phyloP scores from a whole-genome alignment of 2,329 filamentous ascomycete species.

The Catunica adiposa region DNA sequence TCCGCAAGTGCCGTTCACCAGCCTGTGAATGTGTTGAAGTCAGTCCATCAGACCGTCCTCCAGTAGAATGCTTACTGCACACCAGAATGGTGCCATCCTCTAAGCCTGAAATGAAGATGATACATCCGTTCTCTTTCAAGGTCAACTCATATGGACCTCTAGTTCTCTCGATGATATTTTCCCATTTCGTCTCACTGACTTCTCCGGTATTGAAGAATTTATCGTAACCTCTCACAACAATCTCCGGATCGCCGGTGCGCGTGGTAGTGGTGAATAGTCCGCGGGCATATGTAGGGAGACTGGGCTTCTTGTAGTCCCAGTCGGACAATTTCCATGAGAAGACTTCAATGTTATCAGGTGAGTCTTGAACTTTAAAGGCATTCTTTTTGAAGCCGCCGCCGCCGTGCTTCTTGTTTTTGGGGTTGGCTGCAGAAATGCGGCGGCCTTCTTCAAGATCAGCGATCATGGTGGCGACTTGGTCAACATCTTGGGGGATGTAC shows the following conservation, averaged over 20 bases:
- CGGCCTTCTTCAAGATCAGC: constrained; percentile 40
- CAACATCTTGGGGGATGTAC: constrained; percentile 50
- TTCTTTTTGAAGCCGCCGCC: constrained; percentile 60
- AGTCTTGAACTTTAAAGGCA: constrained; percentile 51
- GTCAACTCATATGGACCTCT: constrained; percentile 85
- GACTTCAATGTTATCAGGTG: constrained; percentile 48
- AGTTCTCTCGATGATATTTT: constrained; percentile 57
- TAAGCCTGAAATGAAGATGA: constrained; percentile 88
- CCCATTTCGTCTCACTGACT: constrained; percentile 67
- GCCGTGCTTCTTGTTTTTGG: constrained; percentile 33
- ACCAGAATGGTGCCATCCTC: constrained; percentile 80
- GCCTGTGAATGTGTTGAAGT: constrained; percentile 67
- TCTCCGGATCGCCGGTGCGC: constrained; percentile 48
- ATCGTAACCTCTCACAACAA: constrained; percentile 82
- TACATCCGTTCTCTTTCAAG: constrained; percentile 98
- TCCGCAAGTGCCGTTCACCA: constrained; percentile 68
- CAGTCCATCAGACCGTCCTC: constrained; percentile 48
- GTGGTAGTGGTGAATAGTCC: constrained; percentile 76
- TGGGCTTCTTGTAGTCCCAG: constrained; percentile 81
- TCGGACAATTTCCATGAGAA: constrained; percentile 90
- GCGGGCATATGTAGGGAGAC: constrained; percentile 81
- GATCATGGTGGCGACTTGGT: constrained; percentile 51
- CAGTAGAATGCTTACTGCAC: constrained; percentile 98
- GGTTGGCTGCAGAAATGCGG: constrained; percentile 24
- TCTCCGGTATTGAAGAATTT: constrained; percentile 97